These are phyloP conservation scores for Exsudoporus frostii DNA, from an alignment of 768 basidiomycete genomes.

Conservation along the genomic window DNA sequence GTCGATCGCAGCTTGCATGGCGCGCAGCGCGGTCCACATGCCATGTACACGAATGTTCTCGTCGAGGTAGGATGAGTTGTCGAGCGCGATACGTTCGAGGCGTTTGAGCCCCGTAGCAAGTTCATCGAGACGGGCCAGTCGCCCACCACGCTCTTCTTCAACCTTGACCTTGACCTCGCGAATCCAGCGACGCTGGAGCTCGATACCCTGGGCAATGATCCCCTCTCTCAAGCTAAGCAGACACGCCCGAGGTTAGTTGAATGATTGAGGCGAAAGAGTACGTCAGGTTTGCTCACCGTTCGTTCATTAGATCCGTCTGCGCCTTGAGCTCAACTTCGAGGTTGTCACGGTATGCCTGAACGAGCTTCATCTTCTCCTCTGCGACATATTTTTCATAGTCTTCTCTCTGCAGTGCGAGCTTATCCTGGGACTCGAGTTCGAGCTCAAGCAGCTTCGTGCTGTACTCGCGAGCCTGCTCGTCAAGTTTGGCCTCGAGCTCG, in stretches of 20 bases:
- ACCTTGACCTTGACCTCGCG: slow-evolving; percentile 94
- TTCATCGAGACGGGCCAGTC: slow-evolving; percentile 91
- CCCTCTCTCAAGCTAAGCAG: slow-evolving; percentile 81
- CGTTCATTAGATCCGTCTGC: slow-evolving; percentile 91
- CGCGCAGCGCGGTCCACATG: slow-evolving; percentile 90
- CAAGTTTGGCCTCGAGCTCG: slow-evolving; percentile 62
- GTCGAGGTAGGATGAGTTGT: slow-evolving; percentile 87
- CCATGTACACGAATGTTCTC: slow-evolving; percentile 91
- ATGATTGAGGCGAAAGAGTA: not conserved
- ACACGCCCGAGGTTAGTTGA: not conserved
- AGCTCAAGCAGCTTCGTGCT: slow-evolving; percentile 73
- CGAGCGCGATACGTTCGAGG: slow-evolving; percentile 85
- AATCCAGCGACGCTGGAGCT: slow-evolving; percentile 95
- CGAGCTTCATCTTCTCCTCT: slow-evolving; percentile 67
- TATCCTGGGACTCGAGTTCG: slow-evolving; percentile 83
- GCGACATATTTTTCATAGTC: slow-evolving; percentile 81
- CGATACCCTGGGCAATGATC: slow-evolving; percentile 94
- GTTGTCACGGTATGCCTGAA: slow-evolving; percentile 80
- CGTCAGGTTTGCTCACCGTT: slow-evolving; percentile 59
- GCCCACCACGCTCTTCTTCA: slow-evolving; percentile 93
- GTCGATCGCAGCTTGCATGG: slow-evolving; percentile 64
- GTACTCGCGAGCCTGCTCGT: slow-evolving; percentile 85
- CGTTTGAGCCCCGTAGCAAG: slow-evolving; percentile 87
- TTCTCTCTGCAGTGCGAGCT: slow-evolving; percentile 81
- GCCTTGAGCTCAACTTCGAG: slow-evolving; percentile 80